Evolutionary conservation across 2,329 filamentous ascomycete species (phyloP), one percentile per base, ranked within the genome.

Genomic region (Aureobasidium subglaciale): DNA sequence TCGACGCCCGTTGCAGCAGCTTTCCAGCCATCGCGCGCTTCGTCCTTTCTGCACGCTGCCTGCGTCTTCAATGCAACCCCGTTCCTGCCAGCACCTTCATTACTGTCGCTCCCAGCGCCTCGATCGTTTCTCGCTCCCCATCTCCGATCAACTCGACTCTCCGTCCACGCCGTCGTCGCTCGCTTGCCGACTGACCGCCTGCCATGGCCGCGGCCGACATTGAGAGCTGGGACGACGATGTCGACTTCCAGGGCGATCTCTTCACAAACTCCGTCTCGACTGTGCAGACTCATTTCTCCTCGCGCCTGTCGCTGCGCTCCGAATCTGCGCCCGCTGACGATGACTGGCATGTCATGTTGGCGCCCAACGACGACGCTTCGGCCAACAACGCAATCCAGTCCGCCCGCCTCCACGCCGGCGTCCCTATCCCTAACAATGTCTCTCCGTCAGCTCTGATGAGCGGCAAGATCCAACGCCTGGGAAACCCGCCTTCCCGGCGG

Each of bases 381-480:
- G 95, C 87, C 9, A 75, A 85, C 63, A 87, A 95, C 67, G 91
- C 93, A 58, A 92, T 99, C 64, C 83, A 88, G 22, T 88, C 90
- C 6, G 92, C 91, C 30, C 87, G 90, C 65, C 50, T 42, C 22
- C 85, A 84, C 68, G 91, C 90, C 24, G 93, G 93, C 62, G 96
- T 99, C 61, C 92, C 93, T 6, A 83, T 97, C 56, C 93, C 93
- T 25, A 77, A 82, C 50, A 91, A 91, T 67, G 84, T 97, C 29
- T 90, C 92, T 1, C 83, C 88, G 27, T 96, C 92, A 18, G 93
- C 93, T 27, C 76, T 99, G 38, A 82, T 93, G 68, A 92, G 92
- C 53, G 93, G 93, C 52, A 92, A 90, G 9, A 97, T 97, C 67
- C 95, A 95, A 74, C 81, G 91, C 63, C 78, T 97, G 30, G 91